Evolutionary conservation across 2,329 filamentous ascomycete species (phyloP).

Genomic region (Rosellinia necatrix): DNA sequence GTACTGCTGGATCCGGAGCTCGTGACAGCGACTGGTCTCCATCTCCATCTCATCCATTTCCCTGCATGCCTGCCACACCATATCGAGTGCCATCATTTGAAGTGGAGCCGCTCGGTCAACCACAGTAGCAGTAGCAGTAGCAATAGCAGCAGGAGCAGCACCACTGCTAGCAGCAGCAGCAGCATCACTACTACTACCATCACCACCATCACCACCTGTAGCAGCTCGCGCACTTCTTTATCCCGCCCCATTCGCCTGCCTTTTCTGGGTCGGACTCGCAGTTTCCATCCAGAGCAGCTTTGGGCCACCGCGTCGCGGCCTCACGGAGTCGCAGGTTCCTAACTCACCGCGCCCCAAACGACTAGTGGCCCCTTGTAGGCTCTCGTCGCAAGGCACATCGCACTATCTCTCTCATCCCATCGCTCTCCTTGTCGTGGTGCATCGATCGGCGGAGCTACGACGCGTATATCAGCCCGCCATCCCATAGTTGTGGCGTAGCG

Average conservation of each 20-base stretch:
- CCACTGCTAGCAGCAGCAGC: not conserved
- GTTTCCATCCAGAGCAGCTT: too few relatives aligned
- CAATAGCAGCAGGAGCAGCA: too few relatives aligned
- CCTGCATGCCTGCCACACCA: conserved; percentile 28
- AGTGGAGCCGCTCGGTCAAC: conserved; percentile 23
- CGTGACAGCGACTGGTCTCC: conserved; percentile 20
- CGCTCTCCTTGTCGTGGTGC: not conserved
- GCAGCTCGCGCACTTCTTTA: not conserved
- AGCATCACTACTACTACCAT: too few relatives aligned
- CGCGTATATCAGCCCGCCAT: conserved; percentile 4
- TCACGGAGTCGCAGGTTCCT: not conserved
- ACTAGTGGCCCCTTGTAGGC: not conserved
- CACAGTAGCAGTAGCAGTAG: not conserved
- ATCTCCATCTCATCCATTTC: conserved; percentile 3
- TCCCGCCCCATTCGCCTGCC: not conserved
- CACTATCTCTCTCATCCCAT: not conserved
- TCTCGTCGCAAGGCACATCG: not conserved
- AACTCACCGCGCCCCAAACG: conserved; percentile 1
- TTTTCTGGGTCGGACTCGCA: not conserved
- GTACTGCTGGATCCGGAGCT: conserved; percentile 16
- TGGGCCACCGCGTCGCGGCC: not conserved
- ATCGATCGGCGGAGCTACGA: not conserved
- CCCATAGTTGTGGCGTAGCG: conserved; percentile 20
- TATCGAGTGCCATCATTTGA: conserved; percentile 25
- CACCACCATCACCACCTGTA: not conserved